These are phyloP conservation scores for Hyaloperonospora arabidopsidis DNA, from an alignment of 352 stramenopile species.

Conservation along the genomic window DNA sequence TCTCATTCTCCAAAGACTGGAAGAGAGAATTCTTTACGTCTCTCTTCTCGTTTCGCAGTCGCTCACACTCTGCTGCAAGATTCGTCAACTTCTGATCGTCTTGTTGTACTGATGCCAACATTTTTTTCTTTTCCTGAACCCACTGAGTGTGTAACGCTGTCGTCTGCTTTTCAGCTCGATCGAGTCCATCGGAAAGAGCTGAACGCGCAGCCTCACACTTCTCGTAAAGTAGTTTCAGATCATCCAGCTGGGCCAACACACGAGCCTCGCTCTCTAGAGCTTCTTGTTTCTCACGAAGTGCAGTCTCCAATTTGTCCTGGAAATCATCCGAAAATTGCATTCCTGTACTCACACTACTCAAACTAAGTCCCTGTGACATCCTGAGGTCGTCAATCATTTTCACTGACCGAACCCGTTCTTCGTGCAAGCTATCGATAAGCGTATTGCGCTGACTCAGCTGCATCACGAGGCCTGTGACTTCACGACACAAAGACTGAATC, in stretches of 20 bases:
- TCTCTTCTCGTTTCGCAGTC: slow-evolving; percentile 36
- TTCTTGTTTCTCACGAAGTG: slow-evolving; percentile 27
- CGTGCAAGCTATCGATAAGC: slow-evolving; percentile 47
- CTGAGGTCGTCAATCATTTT: slow-evolving; percentile 41
- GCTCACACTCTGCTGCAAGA: slow-evolving; percentile 33
- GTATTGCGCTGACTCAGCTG: slow-evolving; percentile 50
- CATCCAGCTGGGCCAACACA: slow-evolving; percentile 25
- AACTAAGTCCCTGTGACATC: slow-evolving; percentile 21
- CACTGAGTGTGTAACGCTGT: slow-evolving; percentile 47
- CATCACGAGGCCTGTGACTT: slow-evolving; percentile 47
- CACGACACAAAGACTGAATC: slow-evolving; percentile 47
- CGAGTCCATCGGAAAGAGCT: slow-evolving; percentile 36
- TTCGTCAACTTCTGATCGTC: slow-evolving; percentile 29
- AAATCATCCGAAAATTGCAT: slow-evolving; percentile 21
- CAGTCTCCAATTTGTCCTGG: slow-evolving; percentile 25
- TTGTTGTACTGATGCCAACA: slow-evolving; percentile 26
- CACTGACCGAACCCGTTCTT: slow-evolving; percentile 39
- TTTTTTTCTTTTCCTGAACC: slow-evolving; percentile 49
- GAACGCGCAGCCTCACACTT: slow-evolving; percentile 34
- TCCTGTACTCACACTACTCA: slow-evolving; percentile 22
- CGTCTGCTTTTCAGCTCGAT: slow-evolving; percentile 47
- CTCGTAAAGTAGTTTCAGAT: slow-evolving; percentile 39
- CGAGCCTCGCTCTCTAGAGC: slow-evolving; percentile 19
- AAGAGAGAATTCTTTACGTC: slow-evolving; percentile 26
- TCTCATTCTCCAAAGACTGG: slow-evolving; percentile 30